Evolutionary conservation across 306 rosid genomes (phyloP).

Genomic region (Cucumis cinereus): DNA sequence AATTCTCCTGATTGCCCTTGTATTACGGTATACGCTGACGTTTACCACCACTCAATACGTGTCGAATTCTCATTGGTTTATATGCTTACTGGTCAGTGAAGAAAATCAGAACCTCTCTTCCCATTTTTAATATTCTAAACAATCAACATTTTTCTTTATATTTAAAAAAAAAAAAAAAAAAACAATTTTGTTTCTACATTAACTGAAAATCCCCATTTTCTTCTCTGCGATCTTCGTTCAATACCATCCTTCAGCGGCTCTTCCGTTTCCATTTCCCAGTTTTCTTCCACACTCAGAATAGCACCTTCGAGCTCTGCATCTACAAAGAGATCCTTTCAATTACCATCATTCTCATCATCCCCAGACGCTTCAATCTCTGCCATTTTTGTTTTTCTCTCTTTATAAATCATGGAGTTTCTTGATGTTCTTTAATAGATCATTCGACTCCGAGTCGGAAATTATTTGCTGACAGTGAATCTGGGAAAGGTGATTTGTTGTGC

Average conservation of each 20-base stretch:
- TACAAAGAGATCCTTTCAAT: not conserved
- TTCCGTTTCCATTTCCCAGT: not conserved
- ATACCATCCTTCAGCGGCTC: not conserved
- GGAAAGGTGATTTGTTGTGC: not conserved
- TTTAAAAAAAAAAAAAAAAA: too few species aligned
- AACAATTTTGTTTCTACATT: not conserved
- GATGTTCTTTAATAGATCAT: constrained; percentile 3
- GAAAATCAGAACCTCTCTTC: not conserved
- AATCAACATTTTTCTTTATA: not conserved
- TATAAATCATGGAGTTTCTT: not conserved
- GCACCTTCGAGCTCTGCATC: not conserved
- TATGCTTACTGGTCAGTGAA: not conserved
- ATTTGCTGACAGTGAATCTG: constrained; percentile 11
- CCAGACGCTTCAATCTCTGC: not conserved
- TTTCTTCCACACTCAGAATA: not conserved
- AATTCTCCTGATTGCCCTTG: not conserved
- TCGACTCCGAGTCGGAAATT: not conserved
- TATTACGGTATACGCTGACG: not conserved
- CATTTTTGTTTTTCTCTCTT: not conserved
- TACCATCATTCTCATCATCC: not conserved
- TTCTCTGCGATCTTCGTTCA: not conserved
- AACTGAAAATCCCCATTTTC: not conserved
- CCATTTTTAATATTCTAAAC: not conserved
- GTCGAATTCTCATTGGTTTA: not conserved
- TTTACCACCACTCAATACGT: not conserved